Percentiles rank a stretch among this genome's conserved stretches.
These are phyloP conservation scores for Penicillium lagena DNA, from an alignment of 495 filamentous ascomycete genomes.

Conservation along the genomic window DNA sequence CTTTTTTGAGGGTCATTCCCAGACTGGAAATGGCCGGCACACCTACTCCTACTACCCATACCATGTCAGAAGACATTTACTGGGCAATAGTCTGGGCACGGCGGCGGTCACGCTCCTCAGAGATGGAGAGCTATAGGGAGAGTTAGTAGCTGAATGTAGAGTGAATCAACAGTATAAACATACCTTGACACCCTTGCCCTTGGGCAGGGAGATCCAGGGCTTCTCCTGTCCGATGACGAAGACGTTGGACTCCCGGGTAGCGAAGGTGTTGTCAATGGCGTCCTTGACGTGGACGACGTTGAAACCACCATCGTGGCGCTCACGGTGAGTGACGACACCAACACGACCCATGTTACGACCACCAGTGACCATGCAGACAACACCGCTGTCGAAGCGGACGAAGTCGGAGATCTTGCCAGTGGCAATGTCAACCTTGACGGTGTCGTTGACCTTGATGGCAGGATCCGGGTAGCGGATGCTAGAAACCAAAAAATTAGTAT, in stretches of 20 bases:
- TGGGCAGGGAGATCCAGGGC: conserved; percentile 97
- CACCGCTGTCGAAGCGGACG: conserved; percentile 95
- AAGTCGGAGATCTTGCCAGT: conserved; percentile 96
- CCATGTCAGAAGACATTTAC: conserved; percentile 35
- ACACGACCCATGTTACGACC: conserved; percentile 99
- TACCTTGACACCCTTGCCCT: conserved; percentile 99
- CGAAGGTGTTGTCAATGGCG: conserved; percentile 98
- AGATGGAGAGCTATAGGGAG: conserved; percentile 68
- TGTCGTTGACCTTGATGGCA: conserved; percentile 98
- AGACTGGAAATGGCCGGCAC: conserved; percentile 8
- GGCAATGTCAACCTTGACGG: conserved; percentile 94
- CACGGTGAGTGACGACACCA: conserved; percentile 98
- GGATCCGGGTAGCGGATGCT: conserved; percentile 99
- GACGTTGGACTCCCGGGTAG: conserved; percentile 97
- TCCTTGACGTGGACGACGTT: conserved; percentile 99
- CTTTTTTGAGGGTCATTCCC: conserved; percentile 14
- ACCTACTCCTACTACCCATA: conserved; percentile 8
- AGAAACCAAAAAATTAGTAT: conserved; percentile 33
- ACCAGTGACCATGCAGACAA: conserved; percentile 95
- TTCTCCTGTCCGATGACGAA: conserved; percentile 97
- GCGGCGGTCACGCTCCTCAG: conserved; percentile 95
- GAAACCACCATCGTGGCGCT: conserved; percentile 99
- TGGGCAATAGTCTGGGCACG: conserved; percentile 72
- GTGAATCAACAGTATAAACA: conserved; percentile 10
- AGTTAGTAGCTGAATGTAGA: conserved; percentile 4